Percentiles rank a stretch among this genome's conserved stretches.
These are phyloP conservation scores for Elongisporangium undulatum DNA, from an alignment of 352 stramenopile species.

Conservation along the genomic window DNA sequence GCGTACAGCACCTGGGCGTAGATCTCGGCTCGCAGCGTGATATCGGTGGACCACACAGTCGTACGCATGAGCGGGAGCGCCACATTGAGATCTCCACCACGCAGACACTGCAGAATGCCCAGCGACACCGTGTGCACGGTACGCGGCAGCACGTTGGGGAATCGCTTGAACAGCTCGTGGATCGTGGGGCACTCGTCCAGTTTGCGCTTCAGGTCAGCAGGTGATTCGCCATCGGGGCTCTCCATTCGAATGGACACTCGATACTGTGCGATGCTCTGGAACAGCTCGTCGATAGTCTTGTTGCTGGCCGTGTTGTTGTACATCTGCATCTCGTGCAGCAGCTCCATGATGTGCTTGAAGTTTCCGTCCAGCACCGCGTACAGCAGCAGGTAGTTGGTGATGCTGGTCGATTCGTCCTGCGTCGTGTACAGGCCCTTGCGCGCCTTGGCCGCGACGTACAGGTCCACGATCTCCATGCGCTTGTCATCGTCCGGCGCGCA, in stretches of 20 bases:
- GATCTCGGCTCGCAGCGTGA: slow-evolving; percentile 46
- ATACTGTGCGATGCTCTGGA: slow-evolving; percentile 52
- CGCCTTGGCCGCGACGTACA: slow-evolving; percentile 56
- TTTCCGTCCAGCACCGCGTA: slow-evolving; percentile 64
- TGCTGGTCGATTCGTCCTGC: slow-evolving; percentile 38
- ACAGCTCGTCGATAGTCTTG: slow-evolving; percentile 35
- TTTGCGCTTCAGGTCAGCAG: slow-evolving; percentile 11
- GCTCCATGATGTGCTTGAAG: slow-evolving; percentile 70
- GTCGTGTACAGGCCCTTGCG: slow-evolving; percentile 46
- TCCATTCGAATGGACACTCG: slow-evolving; percentile 15
- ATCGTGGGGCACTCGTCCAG: slow-evolving; percentile 47
- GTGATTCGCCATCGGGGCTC: slow-evolving; percentile 3
- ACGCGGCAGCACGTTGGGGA: slow-evolving; percentile 47
- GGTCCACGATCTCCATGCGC: slow-evolving; percentile 46
- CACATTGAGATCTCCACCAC: slow-evolving; percentile 35
- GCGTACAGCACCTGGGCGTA: slow-evolving; percentile 65
- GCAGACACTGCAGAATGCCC: slow-evolving; percentile 43
- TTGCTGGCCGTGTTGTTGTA: slow-evolving; percentile 48
- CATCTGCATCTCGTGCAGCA: slow-evolving; percentile 74
- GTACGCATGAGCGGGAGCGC: slow-evolving; percentile 43
- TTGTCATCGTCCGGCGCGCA: slow-evolving; percentile 32
- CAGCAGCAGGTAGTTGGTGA: slow-evolving; percentile 59
- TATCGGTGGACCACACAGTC: slow-evolving; percentile 29
- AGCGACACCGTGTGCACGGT: slow-evolving; percentile 44
- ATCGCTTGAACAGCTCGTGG: slow-evolving; percentile 45